Conservation (phyloP, 1,284 basidiomycete genomes). For the Cryptococcus sp. region DNA sequence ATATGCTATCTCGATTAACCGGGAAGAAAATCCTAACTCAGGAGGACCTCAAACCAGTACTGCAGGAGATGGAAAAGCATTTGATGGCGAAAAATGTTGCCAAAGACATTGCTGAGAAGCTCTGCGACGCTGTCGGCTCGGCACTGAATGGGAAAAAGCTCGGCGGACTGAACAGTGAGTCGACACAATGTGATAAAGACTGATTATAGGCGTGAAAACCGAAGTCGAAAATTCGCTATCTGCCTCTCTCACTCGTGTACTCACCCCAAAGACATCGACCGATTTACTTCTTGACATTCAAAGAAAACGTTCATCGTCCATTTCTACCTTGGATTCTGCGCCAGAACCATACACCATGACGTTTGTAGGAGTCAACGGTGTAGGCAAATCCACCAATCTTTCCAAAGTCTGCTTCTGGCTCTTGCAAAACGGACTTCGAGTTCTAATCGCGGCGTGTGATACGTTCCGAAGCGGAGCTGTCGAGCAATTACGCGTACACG, state of each 20-base stretch:
- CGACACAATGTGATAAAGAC: conserved; percentile 5
- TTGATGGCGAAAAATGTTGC: conserved; percentile 99
- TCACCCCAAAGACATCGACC: conserved; percentile 94
- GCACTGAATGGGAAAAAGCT: conserved; percentile 85
- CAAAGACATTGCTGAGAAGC: conserved; percentile 86
- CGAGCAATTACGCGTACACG: conserved; percentile 94
- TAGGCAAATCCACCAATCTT: conserved; percentile 97
- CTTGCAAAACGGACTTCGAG: conserved; percentile 86
- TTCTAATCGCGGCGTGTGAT: conserved; percentile 97
- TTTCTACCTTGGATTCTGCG: conserved; percentile 54
- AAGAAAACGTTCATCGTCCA: conserved; percentile 53
- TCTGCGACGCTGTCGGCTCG: conserved; percentile 88
- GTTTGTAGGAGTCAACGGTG: conserved; percentile 99
- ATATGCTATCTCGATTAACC: conserved; percentile 77
- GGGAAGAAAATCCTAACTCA: conserved; percentile 74
- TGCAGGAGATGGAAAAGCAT: conserved; percentile 93
- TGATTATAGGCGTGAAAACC: conserved; percentile 63
- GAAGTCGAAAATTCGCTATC: conserved; percentile 82
- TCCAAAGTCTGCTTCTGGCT: conserved; percentile 99
- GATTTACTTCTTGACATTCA: conserved; percentile 75
- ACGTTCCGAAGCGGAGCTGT: conserved; percentile 98
- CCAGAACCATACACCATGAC: conserved; percentile 86
- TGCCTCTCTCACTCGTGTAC: conserved; percentile 81
- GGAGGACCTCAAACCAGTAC: conserved; percentile 77
- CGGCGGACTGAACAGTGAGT: conserved; percentile 74